Percentiles rank a stretch among this genome's conserved stretches.
phyloP scores from a whole-genome alignment of 192 early-diverging fungal species.

The Rhizophagus sp. region DNA sequence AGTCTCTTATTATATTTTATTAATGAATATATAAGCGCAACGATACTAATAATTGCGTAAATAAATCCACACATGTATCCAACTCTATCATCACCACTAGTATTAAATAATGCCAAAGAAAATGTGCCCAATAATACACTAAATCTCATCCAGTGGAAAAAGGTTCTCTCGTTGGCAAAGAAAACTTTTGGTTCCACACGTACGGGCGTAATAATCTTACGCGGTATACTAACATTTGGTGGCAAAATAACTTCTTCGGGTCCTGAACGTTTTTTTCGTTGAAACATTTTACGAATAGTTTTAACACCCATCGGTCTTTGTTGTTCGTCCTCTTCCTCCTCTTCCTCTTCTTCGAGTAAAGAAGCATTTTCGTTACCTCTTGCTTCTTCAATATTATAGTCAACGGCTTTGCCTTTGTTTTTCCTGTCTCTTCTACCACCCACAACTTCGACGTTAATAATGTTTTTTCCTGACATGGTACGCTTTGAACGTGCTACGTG shows the following conservation, averaged over 20 bases:
- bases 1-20: constrained; percentile 71
- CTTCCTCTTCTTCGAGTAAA: not conserved
- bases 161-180: constrained; percentile 87
- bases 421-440: not conserved
- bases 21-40: constrained; percentile 71
- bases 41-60: constrained; percentile 67
- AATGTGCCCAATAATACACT: constrained; percentile 68
- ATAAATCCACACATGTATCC: constrained; percentile 70
- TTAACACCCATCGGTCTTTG: not conserved
- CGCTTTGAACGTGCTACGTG: not conserved
- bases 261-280: not conserved
- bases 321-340: not conserved
- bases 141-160: constrained; percentile 81
- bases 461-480: not conserved
- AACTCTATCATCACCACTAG: constrained; percentile 68
- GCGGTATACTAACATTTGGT: constrained; percentile 42
- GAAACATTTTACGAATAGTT: constrained; percentile 16
- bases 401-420: constrained; percentile 31
- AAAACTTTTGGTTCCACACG: constrained; percentile 85
- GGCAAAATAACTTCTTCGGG: constrained; percentile 34
- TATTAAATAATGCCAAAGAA: constrained; percentile 75
- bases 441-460: constrained; percentile 19
- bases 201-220: constrained; percentile 52
- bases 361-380: not conserved
- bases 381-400: not conserved